Conservation (phyloP, 1,284 basidiomycete species). For the Coniferiporia weirii region DNA sequence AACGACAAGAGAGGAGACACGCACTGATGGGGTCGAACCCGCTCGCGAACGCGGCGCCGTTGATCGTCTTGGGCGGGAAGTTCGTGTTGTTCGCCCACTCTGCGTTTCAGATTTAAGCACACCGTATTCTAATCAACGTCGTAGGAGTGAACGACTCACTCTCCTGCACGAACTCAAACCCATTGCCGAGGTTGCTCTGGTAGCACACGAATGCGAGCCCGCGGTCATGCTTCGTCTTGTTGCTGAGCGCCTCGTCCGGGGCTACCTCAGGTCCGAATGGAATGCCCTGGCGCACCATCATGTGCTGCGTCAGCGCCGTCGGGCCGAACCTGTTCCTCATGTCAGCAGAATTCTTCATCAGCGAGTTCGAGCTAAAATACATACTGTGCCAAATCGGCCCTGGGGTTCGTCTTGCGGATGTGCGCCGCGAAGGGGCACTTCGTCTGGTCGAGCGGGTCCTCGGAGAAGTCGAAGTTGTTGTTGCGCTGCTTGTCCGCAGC, state of each 20-base stretch:
- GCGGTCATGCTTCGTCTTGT: conserved; percentile 38
- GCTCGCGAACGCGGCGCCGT: neutral
- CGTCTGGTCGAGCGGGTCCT: conserved; percentile 32
- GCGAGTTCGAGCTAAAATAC: conserved; percentile 11
- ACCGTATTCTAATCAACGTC: neutral
- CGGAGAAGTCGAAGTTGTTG: conserved; percentile 42
- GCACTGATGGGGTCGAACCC: conserved; percentile 29
- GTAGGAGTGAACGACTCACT: conserved; percentile 1
- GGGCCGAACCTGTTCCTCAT: neutral
- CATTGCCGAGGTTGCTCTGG: conserved; percentile 40
- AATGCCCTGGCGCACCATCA: conserved; percentile 42
- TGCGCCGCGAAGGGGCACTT: conserved; percentile 54
- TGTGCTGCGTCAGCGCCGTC: conserved; percentile 20
- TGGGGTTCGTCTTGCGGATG: conserved; percentile 50
- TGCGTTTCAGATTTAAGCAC: neutral
- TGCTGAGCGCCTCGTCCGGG: conserved; percentile 28
- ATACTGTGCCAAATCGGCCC: conserved; percentile 35
- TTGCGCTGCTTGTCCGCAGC: conserved; percentile 34
- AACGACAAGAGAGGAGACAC: conserved; percentile 1
- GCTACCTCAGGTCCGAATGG: conserved; percentile 45
- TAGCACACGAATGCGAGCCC: conserved; percentile 47
- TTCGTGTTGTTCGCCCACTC: conserved; percentile 29
- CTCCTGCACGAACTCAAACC: conserved; percentile 46
- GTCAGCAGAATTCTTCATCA: neutral
- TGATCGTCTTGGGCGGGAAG: conserved; percentile 25